Evolutionary conservation across 108 stramenopile species (phyloP), one percentile per base, ranked within the genome.

Genomic region (Skeletonema marinoi): DNA sequence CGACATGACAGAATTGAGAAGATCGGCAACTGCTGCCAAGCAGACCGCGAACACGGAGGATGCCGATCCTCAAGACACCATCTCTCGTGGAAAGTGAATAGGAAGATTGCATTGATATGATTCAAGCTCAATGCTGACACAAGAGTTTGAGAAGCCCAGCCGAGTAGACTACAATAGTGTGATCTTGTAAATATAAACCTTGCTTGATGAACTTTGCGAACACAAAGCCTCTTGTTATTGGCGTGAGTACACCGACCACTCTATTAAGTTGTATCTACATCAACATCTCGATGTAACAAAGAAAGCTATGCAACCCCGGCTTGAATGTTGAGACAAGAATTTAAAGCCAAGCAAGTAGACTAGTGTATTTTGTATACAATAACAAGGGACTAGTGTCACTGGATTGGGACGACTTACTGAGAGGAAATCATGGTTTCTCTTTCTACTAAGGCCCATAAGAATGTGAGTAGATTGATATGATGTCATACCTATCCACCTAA

Each of bases 261-360:
- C 54, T 25, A 56, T 56, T 56, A 56, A 56, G 54, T 25, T 25
- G 54, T 56, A 25, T 56, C 54, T 56, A 56, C 54, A 56, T 56
- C 9, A 21, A 56, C 25, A 21, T 25, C 25, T 25, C 54, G 54
- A 2, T 7, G 25, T 29, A 56, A 56, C 54, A 56, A 21, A 56
- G 54, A 56, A 25, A 56, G 54, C 54, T 56, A 7, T 56, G 54
- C 21, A 19, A 54, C 51, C 17, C 17, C 17, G 21, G 25, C 25
- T 25, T 25, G 25, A 25, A 25, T 25, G 25, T 0, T 25, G 25
- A 25, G 25, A 25, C 25, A 25, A 25, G 25, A 25, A 25, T 25
- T 25, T 25, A 25, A 25, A 25, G 25, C 25, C 25, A 0, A 25
- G 25, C 25, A 25, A 25, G 25, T 25, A 25, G 25, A 25, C 25